phyloP scores from a whole-genome alignment of 345 rosid species.

The Eucalyptus polyanthemos region DNA sequence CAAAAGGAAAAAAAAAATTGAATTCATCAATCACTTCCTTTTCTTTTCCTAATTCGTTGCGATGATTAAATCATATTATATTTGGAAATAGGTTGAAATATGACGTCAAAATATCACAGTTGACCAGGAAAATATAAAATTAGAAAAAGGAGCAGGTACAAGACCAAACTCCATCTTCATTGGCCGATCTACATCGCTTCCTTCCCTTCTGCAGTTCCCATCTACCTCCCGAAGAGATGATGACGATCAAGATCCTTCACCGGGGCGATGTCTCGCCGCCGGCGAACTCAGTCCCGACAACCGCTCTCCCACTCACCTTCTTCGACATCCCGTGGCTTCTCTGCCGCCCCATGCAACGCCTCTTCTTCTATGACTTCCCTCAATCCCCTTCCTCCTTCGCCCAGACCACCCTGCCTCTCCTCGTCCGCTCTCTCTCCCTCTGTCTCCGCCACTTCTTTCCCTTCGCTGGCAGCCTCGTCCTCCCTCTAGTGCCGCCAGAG shows the following conservation, averaged over 20 bases:
- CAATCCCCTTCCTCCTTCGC: constrained; percentile 10
- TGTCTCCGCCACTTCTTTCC: constrained; percentile 38
- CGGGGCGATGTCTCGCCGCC: constrained; percentile 9
- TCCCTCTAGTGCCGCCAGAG: constrained; percentile 2
- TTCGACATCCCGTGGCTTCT: neutral
- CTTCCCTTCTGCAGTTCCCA: neutral
- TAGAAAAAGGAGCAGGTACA: neutral
- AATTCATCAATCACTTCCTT: neutral
- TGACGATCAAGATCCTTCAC: neutral
- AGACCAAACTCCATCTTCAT: neutral
- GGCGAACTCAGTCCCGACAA: neutral
- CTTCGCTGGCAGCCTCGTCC: constrained; percentile 2
- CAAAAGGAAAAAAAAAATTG: no score
- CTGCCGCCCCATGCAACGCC: neutral
- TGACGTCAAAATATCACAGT: neutral
- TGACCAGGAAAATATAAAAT: neutral
- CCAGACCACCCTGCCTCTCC: constrained; percentile 14
- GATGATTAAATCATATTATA: neutral
- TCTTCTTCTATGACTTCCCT: constrained; percentile 22
- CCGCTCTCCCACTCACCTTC: neutral
- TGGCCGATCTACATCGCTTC: neutral
- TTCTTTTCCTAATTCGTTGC: neutral
- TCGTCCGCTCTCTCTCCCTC: constrained; percentile 28
- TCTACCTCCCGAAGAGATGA: neutral
- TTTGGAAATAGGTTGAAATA: neutral